phyloP scores from a whole-genome alignment of 2,329 filamentous ascomycete genomes.

The Diplodia corticola region DNA sequence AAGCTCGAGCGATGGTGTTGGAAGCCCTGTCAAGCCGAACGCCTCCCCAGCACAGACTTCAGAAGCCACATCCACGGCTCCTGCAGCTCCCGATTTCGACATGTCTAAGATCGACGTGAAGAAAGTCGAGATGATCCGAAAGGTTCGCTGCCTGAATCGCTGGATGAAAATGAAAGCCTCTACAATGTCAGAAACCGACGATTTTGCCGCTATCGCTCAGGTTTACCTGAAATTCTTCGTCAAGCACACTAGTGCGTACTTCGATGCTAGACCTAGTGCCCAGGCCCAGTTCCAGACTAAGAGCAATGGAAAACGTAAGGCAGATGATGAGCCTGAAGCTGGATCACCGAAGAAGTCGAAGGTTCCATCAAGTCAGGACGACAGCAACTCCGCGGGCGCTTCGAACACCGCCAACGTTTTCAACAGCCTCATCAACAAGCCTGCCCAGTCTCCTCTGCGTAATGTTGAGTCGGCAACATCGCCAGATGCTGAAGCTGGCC shows the following conservation, averaged over 20 bases:
- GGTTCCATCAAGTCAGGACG: not conserved
- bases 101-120: not conserved
- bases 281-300: not conserved
- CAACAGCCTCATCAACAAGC: conserved; percentile 20
- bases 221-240: not conserved
- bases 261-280: not conserved
- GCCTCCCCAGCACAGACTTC: not conserved
- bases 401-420: conserved; percentile 21
- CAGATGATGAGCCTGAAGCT: not conserved
- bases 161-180: not conserved
- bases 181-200: not conserved
- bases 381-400: not conserved
- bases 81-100: not conserved
- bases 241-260: not conserved
- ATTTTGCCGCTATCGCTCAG: not conserved
- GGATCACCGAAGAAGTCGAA: conserved; percentile 17
- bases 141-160: not conserved
- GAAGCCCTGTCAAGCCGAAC: not conserved
- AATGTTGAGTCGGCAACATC: conserved; percentile 3
- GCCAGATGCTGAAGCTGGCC: conserved; percentile 1
- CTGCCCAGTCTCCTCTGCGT: conserved; percentile 8
- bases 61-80: not conserved
- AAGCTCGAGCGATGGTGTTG: not conserved
- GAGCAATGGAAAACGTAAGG: conserved; percentile 9
- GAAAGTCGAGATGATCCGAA: not conserved